Percentiles rank a stretch among this genome's conserved stretches.
Evolutionary conservation across 768 basidiomycete genomes (phyloP).

Genomic region (Sistotremastrum suecicum): DNA sequence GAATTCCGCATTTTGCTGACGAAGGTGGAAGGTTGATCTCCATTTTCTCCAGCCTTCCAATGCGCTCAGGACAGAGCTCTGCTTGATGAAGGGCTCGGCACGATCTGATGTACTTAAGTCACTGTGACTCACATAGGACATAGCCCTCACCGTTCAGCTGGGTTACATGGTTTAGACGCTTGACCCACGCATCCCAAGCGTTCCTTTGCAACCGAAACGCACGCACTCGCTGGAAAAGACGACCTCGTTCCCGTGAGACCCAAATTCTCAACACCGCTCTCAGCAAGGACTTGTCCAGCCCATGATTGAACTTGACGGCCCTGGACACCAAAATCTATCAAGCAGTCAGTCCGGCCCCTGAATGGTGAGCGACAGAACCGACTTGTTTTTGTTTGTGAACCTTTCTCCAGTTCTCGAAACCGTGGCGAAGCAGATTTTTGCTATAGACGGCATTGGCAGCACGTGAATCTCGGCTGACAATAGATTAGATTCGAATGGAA

Average conservation of each 20-base stretch:
- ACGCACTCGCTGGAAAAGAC: conserved; percentile 39
- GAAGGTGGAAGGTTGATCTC: conserved; percentile 6
- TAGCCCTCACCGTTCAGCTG: conserved; percentile 30
- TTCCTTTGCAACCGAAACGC: conserved; percentile 29
- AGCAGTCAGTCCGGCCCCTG: conserved; percentile 1
- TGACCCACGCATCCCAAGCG: conserved; percentile 37
- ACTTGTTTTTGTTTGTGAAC: conserved; percentile 37
- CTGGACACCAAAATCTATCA: conserved; percentile 39
- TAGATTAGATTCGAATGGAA: neutral
- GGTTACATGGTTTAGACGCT: conserved; percentile 24
- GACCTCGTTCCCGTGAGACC: conserved; percentile 54
- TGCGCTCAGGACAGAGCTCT: neutral
- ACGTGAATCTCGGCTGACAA: conserved; percentile 28
- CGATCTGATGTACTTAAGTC: conserved; percentile 5
- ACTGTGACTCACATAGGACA: neutral
- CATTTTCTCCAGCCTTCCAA: neutral
- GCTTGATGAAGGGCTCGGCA: conserved; percentile 4
- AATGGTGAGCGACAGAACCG: conserved; percentile 1
- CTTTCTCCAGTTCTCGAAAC: conserved; percentile 41
- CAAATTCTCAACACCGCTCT: conserved; percentile 48
- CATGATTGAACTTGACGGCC: conserved; percentile 38
- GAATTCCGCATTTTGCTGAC: conserved; percentile 34
- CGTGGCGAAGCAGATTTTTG: conserved; percentile 27
- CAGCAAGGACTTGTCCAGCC: conserved; percentile 44
- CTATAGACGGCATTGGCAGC: conserved; percentile 31